phyloP scores from a whole-genome alignment of 768 basidiomycete species.

The Lactarius indigo region DNA sequence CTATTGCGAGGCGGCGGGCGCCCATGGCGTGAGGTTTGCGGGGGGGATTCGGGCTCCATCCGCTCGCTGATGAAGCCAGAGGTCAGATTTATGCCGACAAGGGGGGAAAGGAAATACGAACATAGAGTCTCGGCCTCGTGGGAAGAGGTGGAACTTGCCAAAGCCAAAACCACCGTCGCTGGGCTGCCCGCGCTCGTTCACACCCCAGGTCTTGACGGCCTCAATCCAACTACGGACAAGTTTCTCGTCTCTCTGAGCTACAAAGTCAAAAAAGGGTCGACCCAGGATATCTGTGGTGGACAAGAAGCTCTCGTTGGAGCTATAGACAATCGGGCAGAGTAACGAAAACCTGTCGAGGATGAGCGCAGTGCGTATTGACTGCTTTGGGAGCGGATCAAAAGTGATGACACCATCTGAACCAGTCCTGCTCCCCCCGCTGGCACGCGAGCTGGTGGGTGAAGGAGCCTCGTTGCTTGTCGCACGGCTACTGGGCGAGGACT shows the following conservation, averaged over 20 bases:
- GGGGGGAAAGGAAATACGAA: conserved; percentile 29
- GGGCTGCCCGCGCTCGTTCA: conserved; percentile 79
- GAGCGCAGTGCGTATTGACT: conserved; percentile 73
- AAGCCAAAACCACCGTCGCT: conserved; percentile 85
- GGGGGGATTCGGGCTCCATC: conserved; percentile 17
- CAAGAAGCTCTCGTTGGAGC: conserved; percentile 69
- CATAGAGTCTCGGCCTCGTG: conserved; percentile 63
- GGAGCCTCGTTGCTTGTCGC: background rate
- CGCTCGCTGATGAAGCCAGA: conserved; percentile 10
- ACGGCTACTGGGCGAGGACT: background rate
- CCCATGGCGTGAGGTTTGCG: conserved; percentile 12
- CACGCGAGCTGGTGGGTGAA: conserved; percentile 8
- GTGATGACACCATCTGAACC: conserved; percentile 35
- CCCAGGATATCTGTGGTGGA: conserved; percentile 55
- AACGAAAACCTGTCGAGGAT: conserved; percentile 76
- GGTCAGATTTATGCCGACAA: background rate
- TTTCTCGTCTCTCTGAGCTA: conserved; percentile 57
- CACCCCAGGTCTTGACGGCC: conserved; percentile 77
- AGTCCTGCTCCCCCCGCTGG: conserved; percentile 15
- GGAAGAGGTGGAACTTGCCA: conserved; percentile 59
- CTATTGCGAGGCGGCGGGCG: background rate
- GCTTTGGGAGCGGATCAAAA: conserved; percentile 62
- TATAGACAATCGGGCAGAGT: conserved; percentile 63
- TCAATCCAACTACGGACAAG: conserved; percentile 72
- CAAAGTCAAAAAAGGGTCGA: conserved; percentile 74